Percentiles rank a stretch among this genome's conserved stretches.
phyloP scores from a whole-genome alignment of 768 basidiomycete genomes.

The Leccinum imitatum region DNA sequence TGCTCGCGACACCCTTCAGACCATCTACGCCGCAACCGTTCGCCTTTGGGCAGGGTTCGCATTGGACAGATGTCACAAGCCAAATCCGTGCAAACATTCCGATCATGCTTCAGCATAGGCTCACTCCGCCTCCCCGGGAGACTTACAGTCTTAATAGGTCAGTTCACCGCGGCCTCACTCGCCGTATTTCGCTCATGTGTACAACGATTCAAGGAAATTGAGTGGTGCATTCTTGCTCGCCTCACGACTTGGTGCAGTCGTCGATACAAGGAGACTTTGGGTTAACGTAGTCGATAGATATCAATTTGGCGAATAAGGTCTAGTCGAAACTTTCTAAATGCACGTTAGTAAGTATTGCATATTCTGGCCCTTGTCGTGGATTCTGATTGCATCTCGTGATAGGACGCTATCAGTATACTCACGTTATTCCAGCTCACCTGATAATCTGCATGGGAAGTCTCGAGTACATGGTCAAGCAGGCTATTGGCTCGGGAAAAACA shows the following conservation, averaged over 20 bases:
- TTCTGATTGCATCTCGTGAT: not conserved
- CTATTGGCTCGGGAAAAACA: not conserved
- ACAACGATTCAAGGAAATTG: constrained; percentile 52
- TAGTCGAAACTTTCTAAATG: too few relatives aligned
- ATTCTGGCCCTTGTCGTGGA: not conserved
- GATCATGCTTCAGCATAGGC: constrained; percentile 81
- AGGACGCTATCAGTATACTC: not conserved
- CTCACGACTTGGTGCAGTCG: constrained; percentile 66
- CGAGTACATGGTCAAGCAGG: not conserved
- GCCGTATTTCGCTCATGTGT: not conserved
- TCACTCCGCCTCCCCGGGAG: constrained; percentile 91
- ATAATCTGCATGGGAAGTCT: not conserved
- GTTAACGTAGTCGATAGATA: constrained; percentile 52
- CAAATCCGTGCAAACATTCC: constrained; percentile 82
- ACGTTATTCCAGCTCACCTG: not conserved
- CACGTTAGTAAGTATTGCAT: not conserved
- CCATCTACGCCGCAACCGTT: constrained; percentile 64
- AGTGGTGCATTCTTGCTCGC: constrained; percentile 82
- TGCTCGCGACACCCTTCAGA: constrained; percentile 87
- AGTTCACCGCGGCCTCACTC: constrained; percentile 23
- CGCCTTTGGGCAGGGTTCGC: constrained; percentile 66
- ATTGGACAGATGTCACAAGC: constrained; percentile 70
- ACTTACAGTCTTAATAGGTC: constrained; percentile 93
- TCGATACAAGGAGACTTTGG: constrained; percentile 79
- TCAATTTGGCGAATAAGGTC: constrained; percentile 11